phyloP scores from a whole-genome alignment of 768 basidiomycete species.

The Sarcomyxa edulis region DNA sequence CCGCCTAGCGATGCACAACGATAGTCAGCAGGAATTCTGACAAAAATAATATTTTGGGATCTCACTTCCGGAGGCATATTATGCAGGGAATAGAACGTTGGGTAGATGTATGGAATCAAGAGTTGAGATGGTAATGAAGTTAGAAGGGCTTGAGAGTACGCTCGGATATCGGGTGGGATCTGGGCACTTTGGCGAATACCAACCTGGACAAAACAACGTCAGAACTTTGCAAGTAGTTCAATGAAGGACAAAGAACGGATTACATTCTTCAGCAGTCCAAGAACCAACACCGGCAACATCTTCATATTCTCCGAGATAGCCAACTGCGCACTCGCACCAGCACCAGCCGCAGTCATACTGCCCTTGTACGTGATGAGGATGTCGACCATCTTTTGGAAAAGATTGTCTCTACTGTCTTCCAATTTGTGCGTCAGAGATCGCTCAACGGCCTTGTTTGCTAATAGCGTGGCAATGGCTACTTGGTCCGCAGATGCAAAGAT shows the following conservation, averaged over 20 bases:
- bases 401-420: constrained; percentile 84
- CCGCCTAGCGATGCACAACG: constrained; percentile 56
- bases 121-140: constrained; percentile 88
- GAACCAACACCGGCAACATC: constrained; percentile 85
- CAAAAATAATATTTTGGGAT: constrained; percentile 1
- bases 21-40: background rate
- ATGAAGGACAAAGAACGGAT: constrained; percentile 15
- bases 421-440: constrained; percentile 78
- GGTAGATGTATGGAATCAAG: constrained; percentile 91
- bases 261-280: constrained; percentile 93
- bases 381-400: constrained; percentile 80
- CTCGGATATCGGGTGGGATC: constrained; percentile 93
- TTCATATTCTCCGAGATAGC: constrained; percentile 92
- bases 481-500: constrained; percentile 89
- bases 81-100: constrained; percentile 92
- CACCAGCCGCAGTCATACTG: constrained; percentile 91
- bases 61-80: constrained; percentile 90
- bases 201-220: constrained; percentile 43
- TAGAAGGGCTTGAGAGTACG: constrained; percentile 90
- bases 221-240: background rate
- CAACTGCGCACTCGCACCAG: constrained; percentile 91
- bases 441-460: constrained; percentile 93
- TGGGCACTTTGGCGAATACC: constrained; percentile 94
- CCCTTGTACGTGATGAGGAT: constrained; percentile 87
- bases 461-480: constrained; percentile 74